Percentiles rank a stretch among this genome's conserved stretches.
Conservation (phyloP, 257 asterid species). For the Rubia yunnanensis region DNA sequence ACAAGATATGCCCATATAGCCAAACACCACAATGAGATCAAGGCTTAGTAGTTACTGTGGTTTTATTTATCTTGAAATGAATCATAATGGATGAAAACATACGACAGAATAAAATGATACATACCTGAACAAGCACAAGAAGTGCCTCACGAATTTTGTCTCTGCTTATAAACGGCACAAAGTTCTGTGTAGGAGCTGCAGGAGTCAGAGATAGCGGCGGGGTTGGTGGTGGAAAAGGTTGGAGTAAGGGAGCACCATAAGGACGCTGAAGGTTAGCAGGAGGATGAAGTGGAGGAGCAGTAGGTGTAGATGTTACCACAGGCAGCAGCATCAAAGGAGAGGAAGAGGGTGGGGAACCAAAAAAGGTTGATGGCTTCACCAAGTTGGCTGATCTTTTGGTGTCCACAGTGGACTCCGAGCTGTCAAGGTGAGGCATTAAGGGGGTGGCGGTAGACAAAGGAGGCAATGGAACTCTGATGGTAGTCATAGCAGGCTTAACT, state of each 20-base stretch:
- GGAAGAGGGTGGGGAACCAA: slow-evolving; percentile 64
- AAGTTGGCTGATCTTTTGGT: slow-evolving; percentile 49
- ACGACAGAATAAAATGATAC: background rate
- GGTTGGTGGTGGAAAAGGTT: slow-evolving; percentile 98
- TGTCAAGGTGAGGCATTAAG: slow-evolving; percentile 50
- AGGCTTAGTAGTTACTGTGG: background rate
- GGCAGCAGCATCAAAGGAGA: slow-evolving; percentile 53
- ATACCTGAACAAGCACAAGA: slow-evolving; percentile 75
- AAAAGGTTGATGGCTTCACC: slow-evolving; percentile 83
- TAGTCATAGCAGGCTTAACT: slow-evolving; percentile 33
- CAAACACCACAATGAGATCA: background rate
- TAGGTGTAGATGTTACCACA: slow-evolving; percentile 42
- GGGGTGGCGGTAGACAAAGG: slow-evolving; percentile 42
- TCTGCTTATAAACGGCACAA: slow-evolving; percentile 48
- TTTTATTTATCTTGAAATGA: background rate
- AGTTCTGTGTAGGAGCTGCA: slow-evolving; percentile 38
- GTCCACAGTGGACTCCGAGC: slow-evolving; percentile 31
- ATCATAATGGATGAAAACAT: too few relatives aligned
- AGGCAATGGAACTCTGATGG: slow-evolving; percentile 39
- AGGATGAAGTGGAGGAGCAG: slow-evolving; percentile 72
- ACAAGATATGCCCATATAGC: background rate
- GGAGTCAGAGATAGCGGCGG: slow-evolving; percentile 97
- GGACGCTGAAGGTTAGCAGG: slow-evolving; percentile 57
- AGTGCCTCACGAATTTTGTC: slow-evolving; percentile 88
- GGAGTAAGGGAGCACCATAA: slow-evolving; percentile 91